These are phyloP conservation scores for Pythium inflatum DNA, from an alignment of 352 stramenopile genomes.

Conservation along the genomic window DNA sequence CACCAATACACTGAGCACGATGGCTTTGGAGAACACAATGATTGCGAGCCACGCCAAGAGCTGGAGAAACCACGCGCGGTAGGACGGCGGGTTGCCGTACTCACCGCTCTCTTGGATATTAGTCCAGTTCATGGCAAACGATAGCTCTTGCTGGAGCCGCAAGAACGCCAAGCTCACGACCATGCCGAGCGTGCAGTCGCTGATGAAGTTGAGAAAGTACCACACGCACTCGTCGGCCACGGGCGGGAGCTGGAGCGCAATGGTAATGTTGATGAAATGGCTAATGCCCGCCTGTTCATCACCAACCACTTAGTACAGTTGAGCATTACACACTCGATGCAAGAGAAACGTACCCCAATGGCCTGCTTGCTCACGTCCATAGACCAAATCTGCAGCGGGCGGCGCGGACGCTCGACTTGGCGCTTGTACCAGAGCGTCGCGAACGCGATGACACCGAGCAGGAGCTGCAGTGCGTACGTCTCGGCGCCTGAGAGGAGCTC, in stretches of 20 bases:
- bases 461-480: constrained; percentile 72
- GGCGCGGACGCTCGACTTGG: constrained; percentile 67
- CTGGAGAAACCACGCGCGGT: constrained; percentile 72
- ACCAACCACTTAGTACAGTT: constrained; percentile 88
- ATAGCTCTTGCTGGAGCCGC: constrained; percentile 55
- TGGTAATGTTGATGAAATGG: constrained; percentile 82
- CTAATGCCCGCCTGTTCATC: too few relatives aligned
- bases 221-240: constrained; percentile 71
- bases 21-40: constrained; percentile 78
- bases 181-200: constrained; percentile 86
- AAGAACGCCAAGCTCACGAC: constrained; percentile 85
- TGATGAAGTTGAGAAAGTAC: constrained; percentile 90
- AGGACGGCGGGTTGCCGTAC: constrained; percentile 73
- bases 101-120: constrained; percentile 70
- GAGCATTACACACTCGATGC: too few relatives aligned
- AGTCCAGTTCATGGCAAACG: constrained; percentile 59
- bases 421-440: constrained; percentile 85
- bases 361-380: constrained; percentile 90
- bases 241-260: constrained; percentile 36
- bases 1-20: constrained; percentile 81
- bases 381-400: constrained; percentile 74
- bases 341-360: constrained; percentile 81
- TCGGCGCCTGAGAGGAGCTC: constrained; percentile 84
- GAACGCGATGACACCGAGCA: constrained; percentile 81
- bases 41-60: constrained; percentile 80